A percentile compares a stretch with the other conserved stretches of the same genome.
Conservation (phyloP, 2,329 filamentous ascomycete species). For the Talaromyces marneffei region DNA sequence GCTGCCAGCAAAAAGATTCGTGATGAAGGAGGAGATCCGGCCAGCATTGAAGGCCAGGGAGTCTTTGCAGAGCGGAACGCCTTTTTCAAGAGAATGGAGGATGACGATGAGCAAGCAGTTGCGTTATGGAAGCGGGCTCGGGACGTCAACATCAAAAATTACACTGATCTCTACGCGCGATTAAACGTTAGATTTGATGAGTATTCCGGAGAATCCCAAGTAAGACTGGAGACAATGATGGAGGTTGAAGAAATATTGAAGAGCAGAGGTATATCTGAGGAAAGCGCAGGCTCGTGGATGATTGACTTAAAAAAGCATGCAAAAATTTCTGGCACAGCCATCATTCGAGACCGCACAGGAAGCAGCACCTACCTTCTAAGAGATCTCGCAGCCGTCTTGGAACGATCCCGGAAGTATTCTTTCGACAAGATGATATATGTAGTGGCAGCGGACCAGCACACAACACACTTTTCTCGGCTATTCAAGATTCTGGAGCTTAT, state of each 20-base stretch:
- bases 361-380: conserved; percentile 72
- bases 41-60: neutral
- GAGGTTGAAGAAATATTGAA: conserved; percentile 57
- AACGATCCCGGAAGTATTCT: conserved; percentile 54
- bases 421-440: conserved; percentile 81
- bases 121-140: conserved; percentile 61
- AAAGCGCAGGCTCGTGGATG: conserved; percentile 66
- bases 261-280: conserved; percentile 60
- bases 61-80: conserved; percentile 1
- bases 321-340: conserved; percentile 63
- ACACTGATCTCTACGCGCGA: conserved; percentile 62
- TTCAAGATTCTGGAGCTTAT: conserved; percentile 1
- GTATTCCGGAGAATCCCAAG: conserved; percentile 65
- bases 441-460: conserved; percentile 59
- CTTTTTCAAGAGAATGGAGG: conserved; percentile 68
- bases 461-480: neutral
- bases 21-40: neutral
- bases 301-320: conserved; percentile 65
- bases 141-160: conserved; percentile 61
- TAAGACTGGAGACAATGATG: conserved; percentile 61
- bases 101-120: conserved; percentile 57
- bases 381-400: conserved; percentile 68
- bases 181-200: conserved; percentile 67
- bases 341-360: conserved; percentile 68
- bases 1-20: conserved; percentile 1